Percentiles rank a stretch among this genome's conserved stretches.
Evolutionary conservation across 257 asterid species (phyloP).

Genomic region (Cinchona pubescens): DNA sequence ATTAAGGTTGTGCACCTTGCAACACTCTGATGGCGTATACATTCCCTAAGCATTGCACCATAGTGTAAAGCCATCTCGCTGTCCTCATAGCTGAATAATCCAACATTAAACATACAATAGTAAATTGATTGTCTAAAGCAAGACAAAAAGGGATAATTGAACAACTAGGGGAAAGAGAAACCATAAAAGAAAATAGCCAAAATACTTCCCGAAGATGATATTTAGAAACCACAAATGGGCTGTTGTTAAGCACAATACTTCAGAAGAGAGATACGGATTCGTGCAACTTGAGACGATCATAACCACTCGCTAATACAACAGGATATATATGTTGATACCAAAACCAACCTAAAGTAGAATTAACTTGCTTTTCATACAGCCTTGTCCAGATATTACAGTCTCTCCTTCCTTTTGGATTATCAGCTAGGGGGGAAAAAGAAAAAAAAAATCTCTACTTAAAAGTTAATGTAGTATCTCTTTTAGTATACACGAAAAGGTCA

Average conservation of each 20-base stretch:
- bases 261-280: neutral
- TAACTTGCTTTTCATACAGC: neutral
- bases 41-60: conserved; percentile 95
- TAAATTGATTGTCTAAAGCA: conserved; percentile 14
- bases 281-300: neutral
- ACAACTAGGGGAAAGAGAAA: neutral
- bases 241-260: neutral
- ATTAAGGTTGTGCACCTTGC: conserved; percentile 56
- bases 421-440: neutral
- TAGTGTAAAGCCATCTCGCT: conserved; percentile 89
- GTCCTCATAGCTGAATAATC: conserved; percentile 60
- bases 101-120: conserved; percentile 21
- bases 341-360: neutral
- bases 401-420: neutral
- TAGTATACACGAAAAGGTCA: neutral
- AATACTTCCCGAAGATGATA: neutral
- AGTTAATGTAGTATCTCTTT: neutral
- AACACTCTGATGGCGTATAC: conserved; percentile 97
- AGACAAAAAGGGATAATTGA: neutral
- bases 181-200: neutral
- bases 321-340: neutral
- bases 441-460: neutral
- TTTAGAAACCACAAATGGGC: neutral
- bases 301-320: neutral
- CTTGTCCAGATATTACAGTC: neutral